phyloP scores from a whole-genome alignment of 179 eudicot genomes.

The Actinidia polygama region DNA sequence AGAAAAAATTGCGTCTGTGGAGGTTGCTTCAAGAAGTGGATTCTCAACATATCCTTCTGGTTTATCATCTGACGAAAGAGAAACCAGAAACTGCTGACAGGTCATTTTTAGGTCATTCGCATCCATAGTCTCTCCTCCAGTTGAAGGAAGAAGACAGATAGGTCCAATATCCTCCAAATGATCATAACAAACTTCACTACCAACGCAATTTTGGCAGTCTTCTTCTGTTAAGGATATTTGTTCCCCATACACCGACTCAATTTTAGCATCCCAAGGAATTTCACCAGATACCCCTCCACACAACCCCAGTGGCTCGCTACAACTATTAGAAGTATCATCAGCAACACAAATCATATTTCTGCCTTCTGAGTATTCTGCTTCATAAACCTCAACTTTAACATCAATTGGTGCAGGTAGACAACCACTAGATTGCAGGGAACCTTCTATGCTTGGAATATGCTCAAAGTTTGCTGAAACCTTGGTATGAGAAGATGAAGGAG shows the following conservation, averaged over 20 bases:
- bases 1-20: slow-evolving; percentile 23
- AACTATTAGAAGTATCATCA: slow-evolving; percentile 27
- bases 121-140: slow-evolving; percentile 22
- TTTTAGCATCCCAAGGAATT: slow-evolving; percentile 17
- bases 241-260: slow-evolving; percentile 17
- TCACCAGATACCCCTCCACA: slow-evolving; percentile 11
- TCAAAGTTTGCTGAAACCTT: slow-evolving; percentile 31
- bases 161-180: slow-evolving; percentile 35
- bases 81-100: slow-evolving; percentile 24
- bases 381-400: slow-evolving; percentile 50
- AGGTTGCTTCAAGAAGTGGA: slow-evolving; percentile 31
- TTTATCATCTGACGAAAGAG: slow-evolving; percentile 20
- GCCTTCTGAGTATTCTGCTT: slow-evolving; percentile 23
- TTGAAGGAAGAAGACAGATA: slow-evolving; percentile 28
- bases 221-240: slow-evolving; percentile 21
- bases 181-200: slow-evolving; percentile 46
- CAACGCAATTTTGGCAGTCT: slow-evolving; percentile 33
- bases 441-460: slow-evolving; percentile 30
- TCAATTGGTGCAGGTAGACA: slow-evolving; percentile 21
- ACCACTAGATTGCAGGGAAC: slow-evolving; percentile 21
- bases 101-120: slow-evolving; percentile 19
- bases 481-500: slow-evolving; percentile 21
- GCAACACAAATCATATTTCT: slow-evolving; percentile 21
- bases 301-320: slow-evolving; percentile 15
- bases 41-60: slow-evolving; percentile 26